phyloP scores from a whole-genome alignment of 2,329 filamentous ascomycete species.

The Fusarium tjaetaba region DNA sequence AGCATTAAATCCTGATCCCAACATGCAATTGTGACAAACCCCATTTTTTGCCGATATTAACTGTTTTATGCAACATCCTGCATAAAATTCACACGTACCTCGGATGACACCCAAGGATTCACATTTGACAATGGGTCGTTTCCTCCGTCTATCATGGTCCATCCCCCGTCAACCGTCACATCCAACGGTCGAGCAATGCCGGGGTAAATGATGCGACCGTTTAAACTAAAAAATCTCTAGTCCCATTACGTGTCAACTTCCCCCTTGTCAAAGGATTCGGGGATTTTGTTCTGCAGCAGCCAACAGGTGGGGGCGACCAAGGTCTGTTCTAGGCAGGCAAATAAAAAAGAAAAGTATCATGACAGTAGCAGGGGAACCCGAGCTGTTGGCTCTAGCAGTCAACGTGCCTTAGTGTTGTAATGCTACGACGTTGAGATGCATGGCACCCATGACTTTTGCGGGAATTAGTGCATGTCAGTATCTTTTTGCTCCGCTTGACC shows the following conservation, averaged over 20 bases:
- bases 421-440: background rate
- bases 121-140: background rate
- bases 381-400: slow-evolving; percentile 18
- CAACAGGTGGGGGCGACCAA: background rate
- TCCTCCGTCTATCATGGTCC: background rate
- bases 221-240: background rate
- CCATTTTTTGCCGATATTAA: background rate
- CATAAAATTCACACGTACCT: background rate
- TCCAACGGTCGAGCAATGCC: background rate
- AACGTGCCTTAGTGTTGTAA: background rate
- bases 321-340: background rate
- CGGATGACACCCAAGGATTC: background rate
- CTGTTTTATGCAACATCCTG: background rate
- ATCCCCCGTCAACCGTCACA: background rate
- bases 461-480: slow-evolving; percentile 6
- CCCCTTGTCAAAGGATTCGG: background rate
- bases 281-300: background rate
- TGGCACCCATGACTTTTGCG: background rate
- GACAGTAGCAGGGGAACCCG: background rate
- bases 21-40: background rate
- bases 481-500: background rate
- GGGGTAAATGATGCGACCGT: slow-evolving; percentile 4
- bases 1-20: background rate
- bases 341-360: background rate
- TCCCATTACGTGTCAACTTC: background rate